Evolutionary conservation across 2,329 filamentous ascomycete genomes (phyloP).

Genomic region (Pleoardoris graminearum): DNA sequence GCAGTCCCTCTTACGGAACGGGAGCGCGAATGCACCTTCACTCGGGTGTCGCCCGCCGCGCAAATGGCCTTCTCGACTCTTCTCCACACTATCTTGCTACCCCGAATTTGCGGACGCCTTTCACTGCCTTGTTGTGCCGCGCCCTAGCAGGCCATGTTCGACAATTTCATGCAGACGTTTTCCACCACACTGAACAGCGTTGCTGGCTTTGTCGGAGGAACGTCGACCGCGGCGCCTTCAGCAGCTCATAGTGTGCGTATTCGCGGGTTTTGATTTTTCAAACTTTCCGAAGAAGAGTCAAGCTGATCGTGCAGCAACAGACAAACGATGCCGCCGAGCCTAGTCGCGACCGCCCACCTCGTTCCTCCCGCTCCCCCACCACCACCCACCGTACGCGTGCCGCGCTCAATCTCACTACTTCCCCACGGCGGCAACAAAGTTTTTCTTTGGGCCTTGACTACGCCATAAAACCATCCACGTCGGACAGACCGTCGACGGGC

Average conservation of each 20-base stretch:
- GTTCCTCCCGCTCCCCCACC: conserved; percentile 4
- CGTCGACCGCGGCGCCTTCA: not conserved
- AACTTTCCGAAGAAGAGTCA: not conserved
- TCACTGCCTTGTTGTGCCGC: not conserved
- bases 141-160: conserved; percentile 9
- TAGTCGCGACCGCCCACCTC: conserved; percentile 3
- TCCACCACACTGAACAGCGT: not conserved
- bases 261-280: not conserved
- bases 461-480: not conserved
- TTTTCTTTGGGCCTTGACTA: not conserved
- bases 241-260: not conserved
- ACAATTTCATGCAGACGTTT: not conserved
- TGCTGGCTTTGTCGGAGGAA: conserved; percentile 2
- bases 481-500: not conserved
- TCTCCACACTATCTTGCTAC: not conserved
- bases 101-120: too few relatives aligned
- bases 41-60: not conserved
- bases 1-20: too few relatives aligned
- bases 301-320: conserved; percentile 19
- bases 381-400: not conserved
- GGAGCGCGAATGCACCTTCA: too few relatives aligned
- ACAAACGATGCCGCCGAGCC: conserved; percentile 22
- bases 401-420: conserved; percentile 4
- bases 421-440: not conserved
- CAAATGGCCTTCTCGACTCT: conserved; percentile 4